Percentiles rank a stretch among this genome's conserved stretches.
Conservation (phyloP, 164 flowering plant species). For the Stephania japonica region DNA sequence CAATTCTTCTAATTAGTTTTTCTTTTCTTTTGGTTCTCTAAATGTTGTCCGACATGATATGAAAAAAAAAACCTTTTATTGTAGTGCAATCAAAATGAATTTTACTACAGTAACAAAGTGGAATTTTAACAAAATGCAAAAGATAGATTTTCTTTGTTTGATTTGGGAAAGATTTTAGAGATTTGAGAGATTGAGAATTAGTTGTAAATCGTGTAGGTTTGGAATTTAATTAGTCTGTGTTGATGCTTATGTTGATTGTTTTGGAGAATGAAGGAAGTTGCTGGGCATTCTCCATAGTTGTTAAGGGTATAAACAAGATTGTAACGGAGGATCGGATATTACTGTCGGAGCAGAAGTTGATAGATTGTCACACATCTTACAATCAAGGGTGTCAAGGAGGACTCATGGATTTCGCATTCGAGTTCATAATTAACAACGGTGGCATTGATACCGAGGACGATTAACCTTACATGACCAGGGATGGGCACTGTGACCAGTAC, state of each 20-base stretch:
- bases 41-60: no score
- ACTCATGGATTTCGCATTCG: conserved; percentile 89
- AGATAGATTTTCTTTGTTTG: no score
- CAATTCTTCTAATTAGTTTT: no score
- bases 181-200: not conserved
- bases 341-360: conserved; percentile 88
- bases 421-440: conserved; percentile 78
- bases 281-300: conserved; percentile 95
- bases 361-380: conserved; percentile 68
- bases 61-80: no score
- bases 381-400: conserved; percentile 89
- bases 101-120: no score
- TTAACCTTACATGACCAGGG: conserved; percentile 65
- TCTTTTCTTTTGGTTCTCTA: no score
- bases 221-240: not conserved
- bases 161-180: not conserved
- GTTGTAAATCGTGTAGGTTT: not conserved
- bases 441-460: conserved; percentile 75
- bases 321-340: conserved; percentile 61
- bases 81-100: no score
- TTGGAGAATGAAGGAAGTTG: conserved; percentile 53
- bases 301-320: conserved; percentile 82
- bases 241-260: not conserved
- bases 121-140: no score
- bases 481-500: conserved; percentile 47